Evolutionary conservation across 352 stramenopile species (phyloP), one percentile per base, ranked within the genome.

Genomic region (Phytophthora pluvialis): DNA sequence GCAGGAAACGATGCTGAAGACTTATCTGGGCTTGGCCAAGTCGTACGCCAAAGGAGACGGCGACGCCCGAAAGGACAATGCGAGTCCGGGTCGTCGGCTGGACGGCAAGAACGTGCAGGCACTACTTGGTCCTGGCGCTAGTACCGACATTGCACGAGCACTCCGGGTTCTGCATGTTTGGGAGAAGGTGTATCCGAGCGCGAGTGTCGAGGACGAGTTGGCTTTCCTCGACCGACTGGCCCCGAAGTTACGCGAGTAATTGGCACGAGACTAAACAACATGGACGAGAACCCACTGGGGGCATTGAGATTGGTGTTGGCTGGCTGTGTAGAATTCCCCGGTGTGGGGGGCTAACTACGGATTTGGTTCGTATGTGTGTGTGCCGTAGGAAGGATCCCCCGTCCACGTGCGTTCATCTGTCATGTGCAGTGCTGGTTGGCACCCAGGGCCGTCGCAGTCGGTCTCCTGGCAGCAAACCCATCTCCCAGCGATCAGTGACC

Each of bases 401-500:
- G 60, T 78, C 78, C 75, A 89, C 21, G 13, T 49, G 15, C 77
- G 76, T 21, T 28, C 11, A 7, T 25, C 48, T 1, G 51, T 54
- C 32, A 75, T 82, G 49, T 89, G 80, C 21, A 64, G 50, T 1
- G 62, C 55, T 18, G 68, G 57, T 2, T 77, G 35, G 18, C 77
- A 89, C 28, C 73, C 77, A 6, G 70, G 52, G 0, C 75, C 80
- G 28, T 83, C 51, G 1, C 25, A 18, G 13, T 59, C 52, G 2
- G 63, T 72, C 36, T 88, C 77, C 28, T 80, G 67, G 44, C 80
- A 89, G 58, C 78, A 89, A 11, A 79, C 65, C 80, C 80, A 89
- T 18, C 73, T 67, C 0, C 80, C 73, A 5, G 77, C 64, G 28
- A 89, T 49, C 13, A 86, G 29, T 18, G 72, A 52, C 12, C 68